These are phyloP conservation scores for Quercus cerris DNA, from an alignment of 306 rosid genomes.

Conservation along the genomic window DNA sequence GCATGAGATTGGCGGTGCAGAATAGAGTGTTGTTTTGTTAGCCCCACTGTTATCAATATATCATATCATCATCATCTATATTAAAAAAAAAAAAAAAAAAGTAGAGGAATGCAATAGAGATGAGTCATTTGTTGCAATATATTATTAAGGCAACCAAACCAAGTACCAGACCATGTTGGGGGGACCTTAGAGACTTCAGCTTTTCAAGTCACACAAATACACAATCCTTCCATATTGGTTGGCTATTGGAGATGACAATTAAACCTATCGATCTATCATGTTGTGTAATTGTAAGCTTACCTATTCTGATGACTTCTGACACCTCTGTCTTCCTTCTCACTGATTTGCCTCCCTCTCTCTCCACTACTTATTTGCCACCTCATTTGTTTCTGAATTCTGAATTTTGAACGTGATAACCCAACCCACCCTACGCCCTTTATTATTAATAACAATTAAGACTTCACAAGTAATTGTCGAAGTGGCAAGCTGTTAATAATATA, in stretches of 20 bases:
- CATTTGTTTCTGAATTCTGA: not conserved
- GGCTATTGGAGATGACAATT: slow-evolving; percentile 25
- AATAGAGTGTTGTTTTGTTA: slow-evolving; percentile 18
- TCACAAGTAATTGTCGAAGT: too few species aligned
- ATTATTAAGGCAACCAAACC: not conserved
- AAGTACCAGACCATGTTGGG: slow-evolving; percentile 24
- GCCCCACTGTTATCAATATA: slow-evolving; percentile 47
- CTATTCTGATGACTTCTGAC: slow-evolving; percentile 29
- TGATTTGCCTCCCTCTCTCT: not conserved
- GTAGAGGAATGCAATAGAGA: slow-evolving; percentile 8
- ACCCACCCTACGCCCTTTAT: too few species aligned
- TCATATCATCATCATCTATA: too few species aligned
- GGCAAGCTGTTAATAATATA: too few species aligned
- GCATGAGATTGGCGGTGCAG: slow-evolving; percentile 43
- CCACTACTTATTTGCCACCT: slow-evolving; percentile 12
- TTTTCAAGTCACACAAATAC: slow-evolving; percentile 30
- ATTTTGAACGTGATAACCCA: not conserved
- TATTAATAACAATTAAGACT: too few species aligned
- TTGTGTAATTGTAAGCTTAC: not conserved
- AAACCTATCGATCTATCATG: slow-evolving; percentile 21
- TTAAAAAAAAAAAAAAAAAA: not conserved
- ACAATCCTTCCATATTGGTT: slow-evolving; percentile 18
- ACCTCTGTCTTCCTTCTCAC: slow-evolving; percentile 5
- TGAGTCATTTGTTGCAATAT: slow-evolving; percentile 15
- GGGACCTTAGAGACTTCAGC: slow-evolving; percentile 14